Evolutionary conservation across 495 filamentous ascomycete genomes (phyloP).

Genomic region (Neurospora sp.): DNA sequence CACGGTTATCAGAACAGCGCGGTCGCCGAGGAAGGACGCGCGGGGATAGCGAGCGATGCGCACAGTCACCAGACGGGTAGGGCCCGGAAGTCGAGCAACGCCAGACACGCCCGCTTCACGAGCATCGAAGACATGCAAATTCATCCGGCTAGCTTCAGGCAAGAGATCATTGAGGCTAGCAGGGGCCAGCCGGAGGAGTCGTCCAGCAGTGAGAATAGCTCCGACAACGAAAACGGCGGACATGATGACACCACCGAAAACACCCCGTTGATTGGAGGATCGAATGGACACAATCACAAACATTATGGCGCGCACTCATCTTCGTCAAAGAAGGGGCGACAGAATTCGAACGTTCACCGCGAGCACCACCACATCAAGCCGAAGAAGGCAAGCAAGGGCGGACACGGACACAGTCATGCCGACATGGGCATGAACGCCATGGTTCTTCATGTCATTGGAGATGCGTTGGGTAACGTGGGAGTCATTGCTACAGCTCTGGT

Average conservation of each 20-base stretch:
- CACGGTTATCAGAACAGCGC: constrained; percentile 21
- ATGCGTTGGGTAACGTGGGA: constrained; percentile 93
- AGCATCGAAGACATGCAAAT: constrained; percentile 68
- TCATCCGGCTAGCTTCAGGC: constrained; percentile 81
- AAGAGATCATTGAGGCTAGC: constrained; percentile 78
- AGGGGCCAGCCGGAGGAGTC: constrained; percentile 35
- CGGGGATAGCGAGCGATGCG: constrained; percentile 6
- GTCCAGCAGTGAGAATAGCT: constrained; percentile 40
- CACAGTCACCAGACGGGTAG: constrained; percentile 1
- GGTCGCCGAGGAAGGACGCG: constrained; percentile 21
- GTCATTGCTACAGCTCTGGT: constrained; percentile 88
- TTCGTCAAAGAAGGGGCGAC: constrained; percentile 17
- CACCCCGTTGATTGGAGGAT: constrained; percentile 30
- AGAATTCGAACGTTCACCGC: constrained; percentile 40
- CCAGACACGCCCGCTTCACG: constrained; percentile 39
- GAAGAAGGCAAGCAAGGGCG: constrained; percentile 48
- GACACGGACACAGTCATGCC: constrained; percentile 62
- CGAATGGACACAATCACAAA: constrained; percentile 11
- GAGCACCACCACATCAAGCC: constrained; percentile 77
- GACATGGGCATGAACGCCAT: constrained; percentile 98
- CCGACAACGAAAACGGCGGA: constrained; percentile 39
- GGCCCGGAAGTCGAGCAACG: constrained; percentile 39
- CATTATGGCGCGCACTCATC: constrained; percentile 15
- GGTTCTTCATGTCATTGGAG: constrained; percentile 90
- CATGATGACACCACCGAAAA: constrained; percentile 41